Evolutionary conservation across 2,329 filamentous ascomycete species (phyloP), one percentile per base, ranked within the genome.

Genomic region (Septoria petroselini): DNA sequence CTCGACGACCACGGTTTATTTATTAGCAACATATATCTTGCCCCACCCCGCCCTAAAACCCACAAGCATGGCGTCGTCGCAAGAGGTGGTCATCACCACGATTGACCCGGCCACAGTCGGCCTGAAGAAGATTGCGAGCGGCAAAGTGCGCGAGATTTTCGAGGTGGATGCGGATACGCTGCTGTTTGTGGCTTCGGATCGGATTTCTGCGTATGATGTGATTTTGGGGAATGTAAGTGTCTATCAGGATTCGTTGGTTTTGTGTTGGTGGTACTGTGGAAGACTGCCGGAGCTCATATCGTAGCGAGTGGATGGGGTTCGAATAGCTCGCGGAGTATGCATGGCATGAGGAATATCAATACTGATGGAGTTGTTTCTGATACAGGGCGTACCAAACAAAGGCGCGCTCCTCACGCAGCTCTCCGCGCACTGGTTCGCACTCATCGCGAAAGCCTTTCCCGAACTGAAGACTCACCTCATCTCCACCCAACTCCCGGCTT

Each of bases 131-230:
- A 67, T 85, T 39, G 79, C 80, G 6, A 76, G 77, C 31, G 82
- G 82, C 57, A 94, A 94, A 73, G 89, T 94, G 19, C 82, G 88
- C 63, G 87, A 94, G 65, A 78, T 94, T 30, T 95, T 88, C 69
- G 76, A 80, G 54, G 73, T 94, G 46, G 81, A 88, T 66, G 73
- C 81, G 33, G 72, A 79, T 49, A 85, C 81, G 2, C 80, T 95
- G 3, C 83, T 95, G 49, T 91, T 95, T 66, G 83, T 91, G 48
- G 85, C 88, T 18, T 86, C 88, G 11, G 91, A 96, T 73, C 85
- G 93, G 59, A 93, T 96, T 68, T 95, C 89, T 18, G 93, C 93
- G 48, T 97, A 91, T 76, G 91, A 97, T 78, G 89, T 94, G 61
- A 82, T 95, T 61, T 83, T 95, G 77, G 74, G 80, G 62, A 96